Conservation (phyloP, 768 basidiomycete species). For the Hemileccinum rubropunctum region DNA sequence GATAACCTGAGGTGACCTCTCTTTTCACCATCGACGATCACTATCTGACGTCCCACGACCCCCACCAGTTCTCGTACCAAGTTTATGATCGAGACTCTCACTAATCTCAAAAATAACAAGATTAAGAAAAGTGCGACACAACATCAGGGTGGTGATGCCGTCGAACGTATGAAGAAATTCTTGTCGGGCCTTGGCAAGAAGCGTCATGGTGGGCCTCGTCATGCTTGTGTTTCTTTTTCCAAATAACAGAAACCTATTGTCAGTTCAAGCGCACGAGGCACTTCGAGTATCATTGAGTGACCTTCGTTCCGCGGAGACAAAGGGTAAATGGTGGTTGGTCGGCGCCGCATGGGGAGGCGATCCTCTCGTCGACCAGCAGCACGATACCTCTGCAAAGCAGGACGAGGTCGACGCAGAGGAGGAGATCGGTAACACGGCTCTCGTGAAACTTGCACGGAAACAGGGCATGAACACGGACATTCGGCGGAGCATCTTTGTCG, state of each 20-base stretch:
- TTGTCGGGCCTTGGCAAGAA: slow-evolving; percentile 73
- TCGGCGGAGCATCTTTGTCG: slow-evolving; percentile 84
- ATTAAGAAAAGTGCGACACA: slow-evolving; percentile 60
- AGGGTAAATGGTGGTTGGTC: slow-evolving; percentile 98
- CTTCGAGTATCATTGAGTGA: slow-evolving; percentile 85
- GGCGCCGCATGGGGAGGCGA: slow-evolving; percentile 96
- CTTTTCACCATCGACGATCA: neutral
- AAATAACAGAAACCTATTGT: neutral
- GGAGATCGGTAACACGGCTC: slow-evolving; percentile 35
- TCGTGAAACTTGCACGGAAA: slow-evolving; percentile 80
- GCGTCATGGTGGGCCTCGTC: slow-evolving; percentile 51
- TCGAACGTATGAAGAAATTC: slow-evolving; percentile 88
- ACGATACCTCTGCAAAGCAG: slow-evolving; percentile 19
- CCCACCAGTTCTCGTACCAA: slow-evolving; percentile 74
- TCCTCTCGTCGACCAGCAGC: slow-evolving; percentile 75
- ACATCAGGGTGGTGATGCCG: slow-evolving; percentile 71
- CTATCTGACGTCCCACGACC: slow-evolving; percentile 1
- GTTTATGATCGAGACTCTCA: slow-evolving; percentile 95
- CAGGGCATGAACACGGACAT: slow-evolving; percentile 99
- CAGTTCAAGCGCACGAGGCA: slow-evolving; percentile 82
- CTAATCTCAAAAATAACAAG: slow-evolving; percentile 92
- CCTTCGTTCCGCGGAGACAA: slow-evolving; percentile 75
- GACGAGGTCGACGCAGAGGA: slow-evolving; percentile 25
- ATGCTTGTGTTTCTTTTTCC: neutral
- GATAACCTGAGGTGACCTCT: slow-evolving; percentile 47